These are phyloP conservation scores for Nitzschia putrida DNA, from an alignment of 108 stramenopile species.

Conservation along the genomic window DNA sequence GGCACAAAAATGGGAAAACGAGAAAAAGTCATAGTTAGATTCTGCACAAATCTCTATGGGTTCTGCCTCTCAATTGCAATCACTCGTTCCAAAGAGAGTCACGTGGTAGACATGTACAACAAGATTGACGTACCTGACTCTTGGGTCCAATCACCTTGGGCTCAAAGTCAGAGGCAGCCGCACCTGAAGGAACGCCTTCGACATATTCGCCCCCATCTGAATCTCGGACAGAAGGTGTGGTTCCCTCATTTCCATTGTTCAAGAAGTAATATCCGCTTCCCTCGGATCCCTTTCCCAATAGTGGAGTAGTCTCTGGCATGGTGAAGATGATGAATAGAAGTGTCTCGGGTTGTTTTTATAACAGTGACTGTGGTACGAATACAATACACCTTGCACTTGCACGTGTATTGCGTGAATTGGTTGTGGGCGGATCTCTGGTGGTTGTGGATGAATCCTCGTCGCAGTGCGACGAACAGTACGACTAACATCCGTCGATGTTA, in stretches of 20 bases:
- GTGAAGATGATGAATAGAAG: background rate
- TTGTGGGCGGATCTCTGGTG: no score
- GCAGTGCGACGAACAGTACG: no score
- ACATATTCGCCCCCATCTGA: conserved; percentile 25
- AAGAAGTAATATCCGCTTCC: conserved; percentile 13
- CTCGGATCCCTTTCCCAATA: background rate
- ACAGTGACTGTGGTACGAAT: background rate
- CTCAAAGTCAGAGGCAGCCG: conserved; percentile 25
- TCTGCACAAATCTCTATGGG: no score
- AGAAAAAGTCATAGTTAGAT: no score
- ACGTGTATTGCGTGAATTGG: no score
- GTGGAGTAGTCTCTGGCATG: conserved; percentile 27
- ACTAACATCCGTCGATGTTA: no score
- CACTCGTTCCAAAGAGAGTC: no score
- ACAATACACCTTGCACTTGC: no score
- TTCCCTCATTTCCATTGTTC: conserved; percentile 12
- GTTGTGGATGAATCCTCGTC: no score
- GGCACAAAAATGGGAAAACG: background rate
- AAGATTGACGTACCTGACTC: conserved; percentile 8
- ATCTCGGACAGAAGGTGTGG: conserved; percentile 17
- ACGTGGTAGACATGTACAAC: background rate
- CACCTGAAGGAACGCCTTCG: conserved; percentile 25
- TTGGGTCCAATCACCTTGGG: conserved; percentile 25
- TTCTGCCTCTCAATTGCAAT: no score
- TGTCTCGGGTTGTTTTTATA: background rate